These are phyloP conservation scores for Bretschneidera sinensis DNA, from an alignment of 345 rosid genomes.

Conservation along the genomic window DNA sequence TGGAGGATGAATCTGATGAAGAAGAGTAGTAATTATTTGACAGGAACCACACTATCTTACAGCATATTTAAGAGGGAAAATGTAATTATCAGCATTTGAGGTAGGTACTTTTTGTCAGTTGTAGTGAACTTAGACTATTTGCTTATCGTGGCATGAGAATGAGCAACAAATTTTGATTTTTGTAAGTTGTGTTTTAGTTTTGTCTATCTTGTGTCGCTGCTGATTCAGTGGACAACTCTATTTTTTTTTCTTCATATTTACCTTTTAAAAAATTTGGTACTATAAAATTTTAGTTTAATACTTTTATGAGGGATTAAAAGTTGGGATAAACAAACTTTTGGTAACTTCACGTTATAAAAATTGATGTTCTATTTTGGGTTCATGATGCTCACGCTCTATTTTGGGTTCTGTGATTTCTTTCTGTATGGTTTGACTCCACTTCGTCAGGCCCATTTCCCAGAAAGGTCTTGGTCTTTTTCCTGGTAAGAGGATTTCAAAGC, in stretches of 20 bases:
- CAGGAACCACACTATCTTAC: not conserved
- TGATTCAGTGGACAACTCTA: not conserved
- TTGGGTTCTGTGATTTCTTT: too few species aligned
- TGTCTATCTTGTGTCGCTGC: too few species aligned
- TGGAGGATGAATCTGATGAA: slow-evolving; percentile 41
- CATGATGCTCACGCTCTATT: not conserved
- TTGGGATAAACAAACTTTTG: not conserved
- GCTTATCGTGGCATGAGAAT: not conserved
- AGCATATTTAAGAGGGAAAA: not conserved
- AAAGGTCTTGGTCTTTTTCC: too few species aligned
- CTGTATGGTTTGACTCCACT: too few species aligned
- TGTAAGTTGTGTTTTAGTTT: not conserved
- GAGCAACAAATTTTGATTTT: not conserved
- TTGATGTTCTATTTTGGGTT: not conserved
- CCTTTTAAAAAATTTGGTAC: not conserved
- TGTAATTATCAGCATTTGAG: not conserved
- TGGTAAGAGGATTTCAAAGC: too few species aligned
- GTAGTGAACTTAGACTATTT: not conserved
- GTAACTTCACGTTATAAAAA: too few species aligned
- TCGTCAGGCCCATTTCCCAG: too few species aligned
- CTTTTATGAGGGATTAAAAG: not conserved
- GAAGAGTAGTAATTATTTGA: slow-evolving; percentile 19
- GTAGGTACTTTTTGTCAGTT: not conserved
- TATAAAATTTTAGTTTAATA: too few species aligned
- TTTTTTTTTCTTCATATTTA: too few species aligned